phyloP scores from a whole-genome alignment of 2,329 filamentous ascomycete species.

The Penicillium capsulatum region DNA sequence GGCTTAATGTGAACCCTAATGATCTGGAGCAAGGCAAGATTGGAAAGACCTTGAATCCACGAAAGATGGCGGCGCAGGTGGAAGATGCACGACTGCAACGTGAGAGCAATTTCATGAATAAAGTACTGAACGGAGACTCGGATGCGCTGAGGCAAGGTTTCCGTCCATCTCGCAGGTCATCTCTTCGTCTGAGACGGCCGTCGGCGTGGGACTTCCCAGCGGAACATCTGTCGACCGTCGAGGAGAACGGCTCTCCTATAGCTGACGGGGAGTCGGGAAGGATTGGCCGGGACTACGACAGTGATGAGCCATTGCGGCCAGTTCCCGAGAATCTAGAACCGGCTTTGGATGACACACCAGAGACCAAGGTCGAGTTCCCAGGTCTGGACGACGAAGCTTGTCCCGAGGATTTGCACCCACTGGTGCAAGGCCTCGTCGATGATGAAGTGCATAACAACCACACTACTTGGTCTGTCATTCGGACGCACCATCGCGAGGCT shows the following conservation, averaged over 20 bases:
- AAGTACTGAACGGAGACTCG: slow-evolving; percentile 28
- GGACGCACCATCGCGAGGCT: slow-evolving; percentile 51
- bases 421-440: slow-evolving; percentile 42
- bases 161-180: slow-evolving; percentile 25
- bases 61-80: slow-evolving; percentile 44
- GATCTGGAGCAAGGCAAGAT: slow-evolving; percentile 45
- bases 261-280: slow-evolving; percentile 7
- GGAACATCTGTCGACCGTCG: slow-evolving; percentile 23
- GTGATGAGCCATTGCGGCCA: slow-evolving; percentile 19
- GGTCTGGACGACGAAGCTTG: slow-evolving; percentile 31
- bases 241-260: slow-evolving; percentile 21
- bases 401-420: slow-evolving; percentile 44
- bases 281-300: slow-evolving; percentile 8
- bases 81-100: slow-evolving; percentile 42
- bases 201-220: slow-evolving; percentile 15
- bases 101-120: slow-evolving; percentile 40
- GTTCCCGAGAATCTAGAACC: slow-evolving; percentile 17
- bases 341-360: slow-evolving; percentile 7
- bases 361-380: slow-evolving; percentile 15
- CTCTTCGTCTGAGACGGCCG: slow-evolving; percentile 17
- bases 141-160: slow-evolving; percentile 14
- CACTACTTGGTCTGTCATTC: slow-evolving; percentile 48
- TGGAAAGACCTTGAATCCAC: slow-evolving; percentile 34
- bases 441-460: slow-evolving; percentile 50
- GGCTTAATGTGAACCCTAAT: slow-evolving; percentile 40